Percentiles rank a stretch among this genome's conserved stretches.
phyloP scores from a whole-genome alignment of 331 rosid genomes.

The Quercus phellos region DNA sequence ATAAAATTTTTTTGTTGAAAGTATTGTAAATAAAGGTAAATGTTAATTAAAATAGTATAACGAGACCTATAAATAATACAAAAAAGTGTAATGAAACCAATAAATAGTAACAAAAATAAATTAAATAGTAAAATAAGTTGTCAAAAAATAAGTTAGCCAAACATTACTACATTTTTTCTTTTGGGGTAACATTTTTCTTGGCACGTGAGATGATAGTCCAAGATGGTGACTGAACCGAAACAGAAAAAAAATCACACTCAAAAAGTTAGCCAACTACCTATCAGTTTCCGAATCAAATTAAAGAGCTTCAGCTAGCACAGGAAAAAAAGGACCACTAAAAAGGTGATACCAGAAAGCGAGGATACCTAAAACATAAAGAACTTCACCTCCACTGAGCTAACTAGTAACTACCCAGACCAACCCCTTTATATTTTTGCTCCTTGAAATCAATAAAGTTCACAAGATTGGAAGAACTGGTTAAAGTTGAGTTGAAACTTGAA shows the following conservation, averaged over 20 bases:
- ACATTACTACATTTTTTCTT: too few species aligned
- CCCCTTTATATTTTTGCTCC: neutral
- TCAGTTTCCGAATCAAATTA: neutral
- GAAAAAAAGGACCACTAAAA: neutral
- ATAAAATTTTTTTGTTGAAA: fast-evolving
- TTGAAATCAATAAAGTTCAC: neutral
- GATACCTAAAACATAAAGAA: neutral
- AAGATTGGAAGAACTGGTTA: neutral
- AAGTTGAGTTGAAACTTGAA: neutral
- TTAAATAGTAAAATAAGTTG: too few species aligned
- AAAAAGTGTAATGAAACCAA: fast-evolving
- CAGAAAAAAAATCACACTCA: neutral
- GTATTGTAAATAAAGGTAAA: fast-evolving
- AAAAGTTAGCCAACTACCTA: neutral
- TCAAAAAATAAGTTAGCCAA: too few species aligned
- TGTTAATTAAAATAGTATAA: too few species aligned
- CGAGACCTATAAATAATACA: too few species aligned
- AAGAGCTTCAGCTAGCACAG: neutral
- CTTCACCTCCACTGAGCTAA: neutral
- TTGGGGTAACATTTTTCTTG: too few species aligned
- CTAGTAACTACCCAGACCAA: neutral
- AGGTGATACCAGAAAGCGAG: constrained; percentile 22
- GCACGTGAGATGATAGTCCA: too few species aligned
- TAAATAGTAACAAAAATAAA: too few species aligned
- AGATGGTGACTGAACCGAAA: neutral